These are phyloP conservation scores for Mycena kentingensis DNA, from an alignment of 768 basidiomycete genomes.

Conservation along the genomic window DNA sequence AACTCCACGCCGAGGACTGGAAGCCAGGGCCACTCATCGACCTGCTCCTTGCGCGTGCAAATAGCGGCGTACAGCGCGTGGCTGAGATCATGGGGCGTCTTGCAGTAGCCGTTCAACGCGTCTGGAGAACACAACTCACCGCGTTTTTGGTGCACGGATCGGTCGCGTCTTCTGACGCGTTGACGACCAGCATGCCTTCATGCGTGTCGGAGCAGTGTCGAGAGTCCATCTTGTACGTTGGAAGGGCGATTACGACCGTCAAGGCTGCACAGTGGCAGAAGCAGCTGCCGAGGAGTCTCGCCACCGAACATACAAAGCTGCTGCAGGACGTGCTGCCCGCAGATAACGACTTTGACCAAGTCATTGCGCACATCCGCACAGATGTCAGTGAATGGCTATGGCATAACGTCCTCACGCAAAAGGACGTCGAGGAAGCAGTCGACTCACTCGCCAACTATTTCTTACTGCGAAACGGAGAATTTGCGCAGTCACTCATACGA, in stretches of 20 bases:
- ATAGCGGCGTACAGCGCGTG: constrained; percentile 78
- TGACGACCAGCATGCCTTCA: constrained; percentile 72
- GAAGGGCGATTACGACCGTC: constrained; percentile 83
- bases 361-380: constrained; percentile 72
- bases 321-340: constrained; percentile 71
- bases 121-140: constrained; percentile 83
- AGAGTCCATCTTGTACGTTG: constrained; percentile 85
- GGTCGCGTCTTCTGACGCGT: constrained; percentile 63
- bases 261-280: constrained; percentile 78
- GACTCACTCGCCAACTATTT: constrained; percentile 91
- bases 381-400: constrained; percentile 94
- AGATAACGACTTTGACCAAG: constrained; percentile 77
- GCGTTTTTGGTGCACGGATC: constrained; percentile 82
- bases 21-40: constrained; percentile 81
- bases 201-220: constrained; percentile 71
- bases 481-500: constrained; percentile 77
- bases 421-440: constrained; percentile 82
- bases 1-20: constrained; percentile 63
- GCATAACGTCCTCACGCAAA: constrained; percentile 81
- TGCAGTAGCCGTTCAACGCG: constrained; percentile 73
- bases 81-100: constrained; percentile 70
- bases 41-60: constrained; percentile 67
- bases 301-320: constrained; percentile 63
- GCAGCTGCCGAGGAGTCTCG: constrained; percentile 70
- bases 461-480: constrained; percentile 86